These are phyloP conservation scores for Oidium heveae DNA, from an alignment of 2,329 filamentous ascomycete species.

Conservation along the genomic window DNA sequence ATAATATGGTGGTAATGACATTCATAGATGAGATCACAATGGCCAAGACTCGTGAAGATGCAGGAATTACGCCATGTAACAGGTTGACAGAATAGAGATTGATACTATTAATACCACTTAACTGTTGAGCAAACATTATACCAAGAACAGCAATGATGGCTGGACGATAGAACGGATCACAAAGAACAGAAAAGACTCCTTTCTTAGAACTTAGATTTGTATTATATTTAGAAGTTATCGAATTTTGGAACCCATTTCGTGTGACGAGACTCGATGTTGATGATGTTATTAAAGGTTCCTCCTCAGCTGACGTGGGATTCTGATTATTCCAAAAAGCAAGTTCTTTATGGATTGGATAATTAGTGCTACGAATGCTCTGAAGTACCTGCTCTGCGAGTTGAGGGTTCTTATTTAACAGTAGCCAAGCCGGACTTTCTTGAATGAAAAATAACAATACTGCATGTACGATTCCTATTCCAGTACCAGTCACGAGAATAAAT, in stretches of 20 bases:
- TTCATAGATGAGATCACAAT: constrained; percentile 75
- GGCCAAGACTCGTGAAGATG: constrained; percentile 61
- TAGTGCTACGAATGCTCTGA: constrained; percentile 47
- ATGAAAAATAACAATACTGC: constrained; percentile 46
- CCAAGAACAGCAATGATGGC: constrained; percentile 66
- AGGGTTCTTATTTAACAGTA: constrained; percentile 39
- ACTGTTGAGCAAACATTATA: constrained; percentile 79
- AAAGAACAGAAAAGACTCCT: constrained; percentile 39
- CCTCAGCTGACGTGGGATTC: constrained; percentile 7
- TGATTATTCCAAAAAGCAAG: constrained; percentile 31
- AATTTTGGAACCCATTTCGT: not conserved
- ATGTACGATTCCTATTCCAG: constrained; percentile 41
- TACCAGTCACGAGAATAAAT: constrained; percentile 52
- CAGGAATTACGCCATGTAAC: constrained; percentile 53
- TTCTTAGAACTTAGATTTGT: constrained; percentile 17
- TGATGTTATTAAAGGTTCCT: constrained; percentile 8
- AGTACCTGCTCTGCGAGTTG: constrained; percentile 39
- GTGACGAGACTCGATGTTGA: not conserved
- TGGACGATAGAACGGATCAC: constrained; percentile 39
- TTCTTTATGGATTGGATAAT: constrained; percentile 48
- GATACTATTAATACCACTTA: constrained; percentile 87
- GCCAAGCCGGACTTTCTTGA: constrained; percentile 72
- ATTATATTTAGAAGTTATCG: not conserved
- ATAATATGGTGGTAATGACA: constrained; percentile 50
- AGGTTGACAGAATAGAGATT: constrained; percentile 97